Percentiles rank a stretch among this genome's conserved stretches.
These are phyloP conservation scores for Hygrocybe punicea DNA, from an alignment of 768 basidiomycete genomes.

Conservation along the genomic window DNA sequence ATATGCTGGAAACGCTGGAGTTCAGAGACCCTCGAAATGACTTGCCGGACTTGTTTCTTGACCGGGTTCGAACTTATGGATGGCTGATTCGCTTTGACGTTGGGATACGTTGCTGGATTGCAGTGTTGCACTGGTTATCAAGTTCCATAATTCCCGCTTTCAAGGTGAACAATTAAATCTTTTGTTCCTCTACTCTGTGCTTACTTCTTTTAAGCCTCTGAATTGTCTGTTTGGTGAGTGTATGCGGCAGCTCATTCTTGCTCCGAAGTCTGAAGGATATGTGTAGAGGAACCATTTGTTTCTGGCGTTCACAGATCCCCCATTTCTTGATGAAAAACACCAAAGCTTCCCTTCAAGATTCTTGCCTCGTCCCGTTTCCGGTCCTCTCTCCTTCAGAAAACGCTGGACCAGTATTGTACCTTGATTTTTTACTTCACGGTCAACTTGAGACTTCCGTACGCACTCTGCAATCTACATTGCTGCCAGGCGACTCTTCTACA, in stretches of 20 bases:
- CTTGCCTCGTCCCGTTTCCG: background rate
- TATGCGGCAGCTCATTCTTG: background rate
- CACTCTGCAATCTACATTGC: slow-evolving; percentile 20
- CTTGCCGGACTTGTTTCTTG: slow-evolving; percentile 37
- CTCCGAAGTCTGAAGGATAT: background rate
- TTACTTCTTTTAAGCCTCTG: background rate
- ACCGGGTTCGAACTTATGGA: slow-evolving; percentile 35
- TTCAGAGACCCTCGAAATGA: slow-evolving; percentile 39
- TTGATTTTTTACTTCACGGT: slow-evolving; percentile 17
- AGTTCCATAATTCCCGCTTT: background rate
- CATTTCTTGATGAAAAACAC: background rate
- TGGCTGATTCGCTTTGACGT: slow-evolving; percentile 35
- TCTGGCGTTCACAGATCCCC: background rate
- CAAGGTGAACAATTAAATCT: background rate
- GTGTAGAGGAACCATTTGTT: no score
- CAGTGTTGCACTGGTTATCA: slow-evolving; percentile 36
- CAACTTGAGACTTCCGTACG: slow-evolving; percentile 23
- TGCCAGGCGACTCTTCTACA: slow-evolving; percentile 12
- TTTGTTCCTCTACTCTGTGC: background rate
- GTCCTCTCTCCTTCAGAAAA: background rate
- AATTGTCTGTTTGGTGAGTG: background rate
- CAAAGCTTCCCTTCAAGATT: background rate
- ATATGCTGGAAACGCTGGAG: slow-evolving; percentile 41
- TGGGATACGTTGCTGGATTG: slow-evolving; percentile 32
- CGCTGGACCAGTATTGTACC: background rate